Percentiles rank a stretch among this genome's conserved stretches.
Evolutionary conservation across 768 basidiomycete species (phyloP).

Genomic region (Albatrellus ellisii): DNA sequence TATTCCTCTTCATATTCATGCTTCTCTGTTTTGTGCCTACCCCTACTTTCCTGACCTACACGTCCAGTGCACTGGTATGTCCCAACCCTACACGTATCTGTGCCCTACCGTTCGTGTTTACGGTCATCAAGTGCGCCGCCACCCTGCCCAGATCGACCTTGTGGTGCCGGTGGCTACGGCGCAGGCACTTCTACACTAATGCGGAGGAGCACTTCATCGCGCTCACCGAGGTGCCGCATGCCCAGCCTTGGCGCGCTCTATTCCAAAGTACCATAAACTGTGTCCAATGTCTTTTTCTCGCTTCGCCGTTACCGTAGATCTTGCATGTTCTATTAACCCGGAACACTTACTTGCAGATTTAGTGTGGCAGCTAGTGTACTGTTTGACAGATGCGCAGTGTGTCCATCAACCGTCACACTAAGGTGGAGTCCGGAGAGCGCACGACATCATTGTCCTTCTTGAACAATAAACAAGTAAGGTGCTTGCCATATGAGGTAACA

Average conservation of each 20-base stretch:
- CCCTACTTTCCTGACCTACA: no score
- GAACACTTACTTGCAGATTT: constrained; percentile 42
- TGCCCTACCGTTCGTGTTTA: constrained; percentile 80
- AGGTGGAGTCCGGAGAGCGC: constrained; percentile 85
- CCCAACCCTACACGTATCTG: no score
- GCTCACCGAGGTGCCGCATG: constrained; percentile 48
- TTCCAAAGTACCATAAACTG: constrained; percentile 73
- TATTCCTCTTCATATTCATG: no score
- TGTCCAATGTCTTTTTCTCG: no score
- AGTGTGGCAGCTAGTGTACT: constrained; percentile 88
- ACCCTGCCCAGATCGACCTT: no score
- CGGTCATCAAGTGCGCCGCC: constrained; percentile 76
- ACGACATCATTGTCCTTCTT: constrained; percentile 85
- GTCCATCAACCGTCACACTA: constrained; percentile 73
- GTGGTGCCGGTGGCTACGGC: not conserved
- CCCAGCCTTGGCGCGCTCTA: constrained; percentile 63
- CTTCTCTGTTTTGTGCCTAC: no score
- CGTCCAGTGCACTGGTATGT: no score
- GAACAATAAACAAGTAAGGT: constrained; percentile 84
- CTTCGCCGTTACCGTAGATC: not conserved
- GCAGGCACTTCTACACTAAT: constrained; percentile 79
- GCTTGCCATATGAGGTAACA: no score
- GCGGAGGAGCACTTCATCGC: constrained; percentile 81
- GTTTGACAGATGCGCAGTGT: constrained; percentile 68
- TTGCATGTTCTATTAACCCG: not conserved